These are phyloP conservation scores for Coemansia brasiliensis DNA, from an alignment of 192 early-diverging fungal species.

Conservation along the genomic window DNA sequence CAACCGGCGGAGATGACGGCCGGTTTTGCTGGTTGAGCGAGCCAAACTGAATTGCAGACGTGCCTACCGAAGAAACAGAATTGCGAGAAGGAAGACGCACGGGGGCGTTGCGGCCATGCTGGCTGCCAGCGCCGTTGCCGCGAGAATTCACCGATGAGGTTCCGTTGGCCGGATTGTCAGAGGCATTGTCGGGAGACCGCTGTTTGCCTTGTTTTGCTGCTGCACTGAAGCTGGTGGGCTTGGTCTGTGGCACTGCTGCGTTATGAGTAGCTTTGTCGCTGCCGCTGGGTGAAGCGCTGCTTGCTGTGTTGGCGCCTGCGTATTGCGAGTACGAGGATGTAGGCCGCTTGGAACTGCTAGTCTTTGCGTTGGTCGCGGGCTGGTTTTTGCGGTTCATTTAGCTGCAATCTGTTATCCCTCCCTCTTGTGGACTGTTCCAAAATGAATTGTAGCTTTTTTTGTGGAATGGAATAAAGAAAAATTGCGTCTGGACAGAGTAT, in stretches of 20 bases:
- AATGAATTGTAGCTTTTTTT: not conserved
- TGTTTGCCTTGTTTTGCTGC: constrained; percentile 38
- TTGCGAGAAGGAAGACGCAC: constrained; percentile 48
- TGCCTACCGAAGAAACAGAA: constrained; percentile 32
- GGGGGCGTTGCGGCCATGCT: constrained; percentile 32
- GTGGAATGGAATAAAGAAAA: not conserved
- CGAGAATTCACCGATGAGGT: constrained; percentile 11
- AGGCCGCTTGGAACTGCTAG: constrained; percentile 49
- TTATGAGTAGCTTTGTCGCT: constrained; percentile 17
- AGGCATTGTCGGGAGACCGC: constrained; percentile 32
- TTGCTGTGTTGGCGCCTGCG: constrained; percentile 22
- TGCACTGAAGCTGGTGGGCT: constrained; percentile 20
- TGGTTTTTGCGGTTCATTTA: constrained; percentile 55
- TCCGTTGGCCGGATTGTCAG: constrained; percentile 12
- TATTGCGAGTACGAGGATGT: constrained; percentile 46
- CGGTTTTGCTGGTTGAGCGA: constrained; percentile 51
- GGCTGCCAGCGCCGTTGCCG: constrained; percentile 8
- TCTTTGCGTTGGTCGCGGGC: constrained; percentile 44
- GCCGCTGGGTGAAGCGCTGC: constrained; percentile 8
- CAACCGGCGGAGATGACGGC: constrained; percentile 32
- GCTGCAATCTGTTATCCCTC: constrained; percentile 12
- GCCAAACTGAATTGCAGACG: constrained; percentile 56
- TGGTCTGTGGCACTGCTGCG: constrained; percentile 21
- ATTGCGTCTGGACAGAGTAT: not conserved
- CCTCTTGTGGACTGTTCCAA: constrained; percentile 5